phyloP scores from a whole-genome alignment of 78 protist species.

The Polysphondylium violaceum region DNA sequence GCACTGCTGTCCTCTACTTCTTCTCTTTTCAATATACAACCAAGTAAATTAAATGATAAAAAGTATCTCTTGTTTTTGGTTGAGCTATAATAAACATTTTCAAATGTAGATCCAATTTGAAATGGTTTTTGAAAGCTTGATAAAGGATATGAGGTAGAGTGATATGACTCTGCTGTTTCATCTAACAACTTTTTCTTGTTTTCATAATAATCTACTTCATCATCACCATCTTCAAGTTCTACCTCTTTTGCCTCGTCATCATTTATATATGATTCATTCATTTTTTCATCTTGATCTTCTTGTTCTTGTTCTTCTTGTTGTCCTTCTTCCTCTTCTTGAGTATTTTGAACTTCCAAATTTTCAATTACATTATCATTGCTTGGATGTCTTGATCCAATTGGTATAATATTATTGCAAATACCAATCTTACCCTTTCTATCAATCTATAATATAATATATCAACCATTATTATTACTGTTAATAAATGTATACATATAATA shows the following conservation, averaged over 20 bases:
- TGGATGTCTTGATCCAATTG: not conserved
- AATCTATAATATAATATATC: not conserved
- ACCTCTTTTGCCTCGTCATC: not conserved
- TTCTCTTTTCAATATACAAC: conserved; percentile 54
- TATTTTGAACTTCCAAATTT: not conserved
- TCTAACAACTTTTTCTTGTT: too few species aligned
- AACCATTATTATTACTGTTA: not conserved
- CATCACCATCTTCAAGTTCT: conserved; percentile 7
- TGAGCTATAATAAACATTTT: not conserved
- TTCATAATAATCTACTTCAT: too few species aligned
- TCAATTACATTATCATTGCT: not conserved
- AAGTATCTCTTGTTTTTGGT: conserved; percentile 39
- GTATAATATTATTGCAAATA: not conserved
- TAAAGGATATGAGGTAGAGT: too few species aligned
- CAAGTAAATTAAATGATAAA: conserved; percentile 50
- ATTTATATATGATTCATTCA: not conserved
- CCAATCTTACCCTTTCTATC: conserved; percentile 24
- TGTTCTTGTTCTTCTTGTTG: not conserved
- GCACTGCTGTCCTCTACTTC: not conserved
- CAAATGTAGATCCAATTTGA: conserved; percentile 53
- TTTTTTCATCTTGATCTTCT: conserved; percentile 2
- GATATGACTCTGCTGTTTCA: too few species aligned
- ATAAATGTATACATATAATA: not conserved
- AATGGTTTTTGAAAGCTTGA: conserved; percentile 37
- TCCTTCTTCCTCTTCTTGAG: not conserved